Evolutionary conservation across 768 basidiomycete species (phyloP), one percentile per base, ranked within the genome.

Genomic region (Lanmaoa pseudosensibilis): DNA sequence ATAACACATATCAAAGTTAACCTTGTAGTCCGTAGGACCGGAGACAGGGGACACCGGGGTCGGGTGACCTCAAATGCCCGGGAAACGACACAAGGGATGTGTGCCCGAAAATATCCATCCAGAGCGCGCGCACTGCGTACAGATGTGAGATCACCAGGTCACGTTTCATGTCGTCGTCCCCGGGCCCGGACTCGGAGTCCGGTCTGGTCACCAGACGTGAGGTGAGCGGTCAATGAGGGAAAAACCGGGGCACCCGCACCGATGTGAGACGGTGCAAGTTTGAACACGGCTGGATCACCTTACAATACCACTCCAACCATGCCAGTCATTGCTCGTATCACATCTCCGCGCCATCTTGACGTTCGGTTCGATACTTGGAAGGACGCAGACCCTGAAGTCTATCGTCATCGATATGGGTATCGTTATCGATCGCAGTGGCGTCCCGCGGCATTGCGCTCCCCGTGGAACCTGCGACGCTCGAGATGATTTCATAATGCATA

Each of bases 361-460:
- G 27, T 10, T 45, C 6, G 39, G 39, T 18, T 47, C 27, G 50
- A 53, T 16, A 37, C n/a, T n/a, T n/a, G n/a, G 18, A 12, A 13
- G 9, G 48, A 38, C 8, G 40, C 12, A 15, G 64, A 51, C 60
- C 64, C 57, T 61, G 57, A 46, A 55, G 64, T 56, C 56, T 49
- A 58, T 65, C 43, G 46, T 36, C 13, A 52, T 49, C 21, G 52
- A 50, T 62, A 48, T 48, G 19, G 15, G 16, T 21, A 18, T 48
- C 48, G 11, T 12, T 27, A 56, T 52, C 32, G 41, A 50, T 62
- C 36, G 15, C 47, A 19, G 60, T 59, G 47, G 60, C 37, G 52
- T 47, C 15, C 64, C 54, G 59, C 63, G 59, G 64, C 59, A 33
- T 55, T n/a, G 53, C 50, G 46, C 27, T 32, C 21, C 23, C 46